Conservation (phyloP, 1,139 yeast species). For the Wickerhamomyces sp. region DNA sequence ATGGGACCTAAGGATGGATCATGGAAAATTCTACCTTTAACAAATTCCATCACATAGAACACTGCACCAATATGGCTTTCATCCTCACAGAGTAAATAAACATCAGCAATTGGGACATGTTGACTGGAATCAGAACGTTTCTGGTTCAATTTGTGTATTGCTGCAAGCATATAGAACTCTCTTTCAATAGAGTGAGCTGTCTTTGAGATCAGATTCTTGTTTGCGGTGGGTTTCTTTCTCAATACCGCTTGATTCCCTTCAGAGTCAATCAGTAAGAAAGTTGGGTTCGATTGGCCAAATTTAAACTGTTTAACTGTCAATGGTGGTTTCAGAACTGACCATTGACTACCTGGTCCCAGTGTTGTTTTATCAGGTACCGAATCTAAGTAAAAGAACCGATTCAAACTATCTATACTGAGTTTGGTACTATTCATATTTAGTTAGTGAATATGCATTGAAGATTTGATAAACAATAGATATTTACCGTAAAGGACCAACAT, state of each 20-base stretch:
- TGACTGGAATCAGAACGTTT: constrained; percentile 11
- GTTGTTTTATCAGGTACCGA: constrained; percentile 6
- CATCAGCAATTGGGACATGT: constrained; percentile 47
- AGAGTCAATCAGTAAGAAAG: constrained; percentile 47
- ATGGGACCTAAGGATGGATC: constrained; percentile 41
- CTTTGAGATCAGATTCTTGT: constrained; percentile 46
- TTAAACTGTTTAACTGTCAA: constrained; percentile 46
- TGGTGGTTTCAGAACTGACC: constrained; percentile 20
- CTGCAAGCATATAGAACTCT: constrained; percentile 52
- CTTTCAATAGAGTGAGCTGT: constrained; percentile 67
- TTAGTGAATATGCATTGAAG: background rate
- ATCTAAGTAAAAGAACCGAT: constrained; percentile 6
- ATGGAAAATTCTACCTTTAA: constrained; percentile 56
- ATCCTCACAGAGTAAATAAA: constrained; percentile 47
- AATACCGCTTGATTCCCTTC: constrained; percentile 44
- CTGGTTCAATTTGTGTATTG: constrained; percentile 34
- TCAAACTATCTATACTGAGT: constrained; percentile 4
- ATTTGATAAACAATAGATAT: background rate
- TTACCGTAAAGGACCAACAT: constrained; percentile 19
- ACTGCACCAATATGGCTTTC: constrained; percentile 46
- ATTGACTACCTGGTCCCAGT: constrained; percentile 5
- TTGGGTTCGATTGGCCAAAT: constrained; percentile 68
- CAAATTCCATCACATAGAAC: constrained; percentile 59
- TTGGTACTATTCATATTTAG: constrained; percentile 6
- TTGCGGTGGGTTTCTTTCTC: constrained; percentile 59